Evolutionary conservation across 2,329 filamentous ascomycete genomes (phyloP).

Genomic region (Cordyceps cicadae): DNA sequence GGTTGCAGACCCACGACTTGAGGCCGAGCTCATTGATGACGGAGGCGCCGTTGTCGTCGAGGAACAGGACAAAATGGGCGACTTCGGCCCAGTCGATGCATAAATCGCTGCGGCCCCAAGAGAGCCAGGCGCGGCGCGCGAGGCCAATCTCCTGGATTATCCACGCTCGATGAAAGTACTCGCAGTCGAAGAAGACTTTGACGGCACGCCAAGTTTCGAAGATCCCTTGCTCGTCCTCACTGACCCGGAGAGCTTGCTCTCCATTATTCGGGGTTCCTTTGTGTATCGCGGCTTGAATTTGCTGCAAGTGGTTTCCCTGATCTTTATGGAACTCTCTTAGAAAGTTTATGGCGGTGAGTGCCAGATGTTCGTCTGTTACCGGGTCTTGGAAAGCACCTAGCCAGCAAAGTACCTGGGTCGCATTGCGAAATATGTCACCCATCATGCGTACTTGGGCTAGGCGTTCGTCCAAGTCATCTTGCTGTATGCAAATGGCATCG

Average conservation of each 20-base stretch:
- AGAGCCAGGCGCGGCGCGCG: slow-evolving; percentile 5
- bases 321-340: slow-evolving; percentile 2
- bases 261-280: background rate
- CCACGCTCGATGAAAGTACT: slow-evolving; percentile 18
- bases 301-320: background rate
- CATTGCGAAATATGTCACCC: slow-evolving; percentile 15
- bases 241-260: background rate
- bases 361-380: background rate
- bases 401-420: slow-evolving; percentile 14
- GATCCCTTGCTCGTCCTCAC: background rate
- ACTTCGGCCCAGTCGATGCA: slow-evolving; percentile 8
- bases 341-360: slow-evolving; percentile 2
- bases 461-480: slow-evolving; percentile 13
- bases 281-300: slow-evolving; percentile 6
- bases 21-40: slow-evolving; percentile 11
- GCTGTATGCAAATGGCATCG: slow-evolving; percentile 18
- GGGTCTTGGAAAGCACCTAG: slow-evolving; percentile 8
- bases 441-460: slow-evolving; percentile 16
- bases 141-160: slow-evolving; percentile 17
- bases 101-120: slow-evolving; percentile 8
- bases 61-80: slow-evolving; percentile 1
- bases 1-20: slow-evolving; percentile 12
- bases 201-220: slow-evolving; percentile 1
- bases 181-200: slow-evolving; percentile 13
- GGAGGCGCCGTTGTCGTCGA: slow-evolving; percentile 11